Base-by-base conservation (phyloP, 257 asterid species). In the Thymus mandschuricus region DNA sequence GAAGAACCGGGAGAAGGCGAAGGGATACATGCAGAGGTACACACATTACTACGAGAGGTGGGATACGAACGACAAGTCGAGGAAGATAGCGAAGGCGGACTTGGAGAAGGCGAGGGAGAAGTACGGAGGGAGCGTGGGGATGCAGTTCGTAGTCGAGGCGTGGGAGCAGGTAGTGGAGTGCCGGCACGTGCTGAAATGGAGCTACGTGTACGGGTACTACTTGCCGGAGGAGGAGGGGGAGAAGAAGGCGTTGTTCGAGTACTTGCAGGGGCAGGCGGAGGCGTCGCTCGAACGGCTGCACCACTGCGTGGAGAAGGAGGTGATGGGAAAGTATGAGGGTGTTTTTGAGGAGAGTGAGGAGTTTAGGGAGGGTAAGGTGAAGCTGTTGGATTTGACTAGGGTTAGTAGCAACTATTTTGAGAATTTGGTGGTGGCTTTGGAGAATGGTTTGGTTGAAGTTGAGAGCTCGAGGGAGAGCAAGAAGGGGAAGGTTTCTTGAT, bases 91-190 rank as follows among this genome's bases (percentile, higher is more conserved):
- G 0, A 5, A 34, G 55, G 12, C 0, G 10, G 81, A 77, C 10
- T 30, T 79, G 48, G 15, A 8, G 4, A 11, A 8, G 8, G 68
- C 54, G 4, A 45, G 29, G 65, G 31, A 40, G 55, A 46, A 5
- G 1, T 55, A 31, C 2, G 71, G 33, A 6, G 59, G 5, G 5
- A 21, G 69, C 5, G 35, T 64, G 0, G 2, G 40, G 5, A 9
- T 79, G 31, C 11, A 28, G 34, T 77, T 61, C 3, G 61, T 85
- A 27, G 0, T 27, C 1, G 74, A 77, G 11, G 92, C 92, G 1
- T 84, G 86, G 92, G 63, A 64, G 8, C 90, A 87, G 79, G 81
- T 87, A 4, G 82, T 78, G 13, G 87, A 81, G 50, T 85, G 90
- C 38, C 72, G 87, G 71, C 72, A 86, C 3, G 81, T 83, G 2